Percentiles rank a stretch among this genome's conserved stretches.
These are phyloP conservation scores for Globisporangium takayamanum DNA, from an alignment of 352 stramenopile genomes.

Conservation along the genomic window DNA sequence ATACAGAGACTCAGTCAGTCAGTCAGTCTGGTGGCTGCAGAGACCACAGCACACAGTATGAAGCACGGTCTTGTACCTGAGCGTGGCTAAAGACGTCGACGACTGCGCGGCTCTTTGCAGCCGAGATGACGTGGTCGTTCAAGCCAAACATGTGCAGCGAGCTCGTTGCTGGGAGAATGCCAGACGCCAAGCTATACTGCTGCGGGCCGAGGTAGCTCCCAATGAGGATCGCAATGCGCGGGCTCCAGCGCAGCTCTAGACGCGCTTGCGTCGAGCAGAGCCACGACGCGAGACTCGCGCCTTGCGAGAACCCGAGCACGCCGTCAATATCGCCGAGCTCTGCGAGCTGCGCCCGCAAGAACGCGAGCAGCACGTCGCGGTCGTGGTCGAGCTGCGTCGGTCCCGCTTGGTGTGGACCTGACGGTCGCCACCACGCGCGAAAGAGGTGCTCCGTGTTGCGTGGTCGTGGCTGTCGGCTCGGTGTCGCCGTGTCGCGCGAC, in stretches of 20 bases:
- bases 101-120: slow-evolving; percentile 60
- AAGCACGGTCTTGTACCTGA: slow-evolving; percentile 5
- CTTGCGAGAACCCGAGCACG: slow-evolving; percentile 82
- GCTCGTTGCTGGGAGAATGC: slow-evolving; percentile 38
- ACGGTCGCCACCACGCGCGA: slow-evolving; percentile 68
- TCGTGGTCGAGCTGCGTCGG: slow-evolving; percentile 42
- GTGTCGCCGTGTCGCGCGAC: slow-evolving; percentile 4
- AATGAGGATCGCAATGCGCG: slow-evolving; percentile 64
- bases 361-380: slow-evolving; percentile 44
- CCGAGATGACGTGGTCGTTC: slow-evolving; percentile 78
- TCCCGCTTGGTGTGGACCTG: slow-evolving; percentile 41
- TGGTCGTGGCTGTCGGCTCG: slow-evolving; percentile 18
- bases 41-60: background rate
- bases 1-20: background rate
- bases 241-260: slow-evolving; percentile 57
- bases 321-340: slow-evolving; percentile 62
- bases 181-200: slow-evolving; percentile 48
- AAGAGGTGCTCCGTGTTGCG: slow-evolving; percentile 46
- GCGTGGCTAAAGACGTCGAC: slow-evolving; percentile 53
- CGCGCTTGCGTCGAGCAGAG: slow-evolving; percentile 66
- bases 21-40: background rate
- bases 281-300: slow-evolving; percentile 70
- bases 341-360: slow-evolving; percentile 47
- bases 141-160: slow-evolving; percentile 75
- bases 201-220: slow-evolving; percentile 62